Conservation (phyloP, 257 asterid genomes). For the Fraxinus anomala region DNA sequence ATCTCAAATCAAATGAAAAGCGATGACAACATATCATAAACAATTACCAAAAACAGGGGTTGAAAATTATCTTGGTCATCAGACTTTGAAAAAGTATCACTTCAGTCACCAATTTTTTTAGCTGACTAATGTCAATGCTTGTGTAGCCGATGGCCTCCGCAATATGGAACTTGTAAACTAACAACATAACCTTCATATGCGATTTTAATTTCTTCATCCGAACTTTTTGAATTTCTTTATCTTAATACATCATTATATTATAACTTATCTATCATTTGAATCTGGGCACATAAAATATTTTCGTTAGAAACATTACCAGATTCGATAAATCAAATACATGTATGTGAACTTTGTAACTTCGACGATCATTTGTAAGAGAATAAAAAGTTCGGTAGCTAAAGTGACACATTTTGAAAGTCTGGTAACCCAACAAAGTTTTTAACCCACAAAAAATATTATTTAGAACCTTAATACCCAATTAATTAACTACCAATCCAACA, state of each 20-base stretch:
- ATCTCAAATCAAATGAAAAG: conserved; percentile 26
- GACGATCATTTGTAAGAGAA: neutral
- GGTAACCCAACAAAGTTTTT: neutral
- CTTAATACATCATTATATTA: too few species aligned
- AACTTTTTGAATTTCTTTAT: too few species aligned
- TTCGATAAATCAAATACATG: too few species aligned
- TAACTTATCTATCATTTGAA: too few species aligned
- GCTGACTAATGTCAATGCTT: neutral
- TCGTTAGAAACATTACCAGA: neutral
- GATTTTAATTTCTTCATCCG: too few species aligned
- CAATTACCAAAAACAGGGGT: neutral
- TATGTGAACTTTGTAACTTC: neutral
- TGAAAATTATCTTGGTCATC: neutral
- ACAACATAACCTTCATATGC: too few species aligned
- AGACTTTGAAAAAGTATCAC: neutral
- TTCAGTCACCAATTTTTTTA: neutral
- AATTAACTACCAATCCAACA: neutral
- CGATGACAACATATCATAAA: conserved; percentile 16
- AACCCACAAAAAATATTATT: neutral
- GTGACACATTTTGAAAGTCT: neutral
- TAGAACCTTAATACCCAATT: neutral
- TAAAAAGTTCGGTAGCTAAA: neutral
- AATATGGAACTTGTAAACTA: too few species aligned
- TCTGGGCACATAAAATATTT: too few species aligned
- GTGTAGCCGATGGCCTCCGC: too few species aligned